Evolutionary conservation across 495 filamentous ascomycete species (phyloP), one percentile per base, ranked within the genome.

Genomic region (Cenococcum geophilum): DNA sequence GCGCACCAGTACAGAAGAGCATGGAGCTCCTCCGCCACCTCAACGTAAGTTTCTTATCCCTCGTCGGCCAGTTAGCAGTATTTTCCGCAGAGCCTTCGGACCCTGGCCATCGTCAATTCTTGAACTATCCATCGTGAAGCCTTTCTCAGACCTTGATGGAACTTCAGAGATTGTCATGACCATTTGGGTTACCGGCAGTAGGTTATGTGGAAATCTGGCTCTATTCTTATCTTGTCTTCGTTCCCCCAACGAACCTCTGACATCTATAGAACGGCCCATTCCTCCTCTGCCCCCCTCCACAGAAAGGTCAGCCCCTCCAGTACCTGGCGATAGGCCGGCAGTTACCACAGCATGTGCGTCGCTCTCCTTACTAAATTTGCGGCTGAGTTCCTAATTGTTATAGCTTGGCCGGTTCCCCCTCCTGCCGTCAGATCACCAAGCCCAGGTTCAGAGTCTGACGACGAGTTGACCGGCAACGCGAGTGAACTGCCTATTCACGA

Each of bases 361-460:
- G 32, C 4, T 27, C 16, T 22, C 40, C 12, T 6, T 43, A 49
- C 54, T 37, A 48, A 18, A 58, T 45, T 34, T 48, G 8, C 22
- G 9, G 23, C 20, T 16, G 3, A 18, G 11, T 20, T 48, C 3
- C 20, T 32, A 32, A 52, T 23, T 16, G 16, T 51, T 12, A 14
- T 27, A 71, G 66, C 72, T 50, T 70, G 72, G n/a, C 67, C 66
- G 37, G 52, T 63, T 1, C 87, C 88, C 53, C 86, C 85, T 58
- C 80, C 89, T 9, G 86, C 79, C 45, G 72, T 80, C 49, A 75
- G 77, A 53, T 89, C 89, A 45, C 85, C 81, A 34, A 91, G 85
- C 63, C 79, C 83, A 59, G 92, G 92, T 25, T 95, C 92, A 6
- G 89, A 86, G 69, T 96, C 92, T 10, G 95, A 95, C 73, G 95